Percentiles rank a stretch among this genome's conserved stretches.
Conservation (phyloP, 2,329 filamentous ascomycete species). For the Ophiostoma ulmi region DNA sequence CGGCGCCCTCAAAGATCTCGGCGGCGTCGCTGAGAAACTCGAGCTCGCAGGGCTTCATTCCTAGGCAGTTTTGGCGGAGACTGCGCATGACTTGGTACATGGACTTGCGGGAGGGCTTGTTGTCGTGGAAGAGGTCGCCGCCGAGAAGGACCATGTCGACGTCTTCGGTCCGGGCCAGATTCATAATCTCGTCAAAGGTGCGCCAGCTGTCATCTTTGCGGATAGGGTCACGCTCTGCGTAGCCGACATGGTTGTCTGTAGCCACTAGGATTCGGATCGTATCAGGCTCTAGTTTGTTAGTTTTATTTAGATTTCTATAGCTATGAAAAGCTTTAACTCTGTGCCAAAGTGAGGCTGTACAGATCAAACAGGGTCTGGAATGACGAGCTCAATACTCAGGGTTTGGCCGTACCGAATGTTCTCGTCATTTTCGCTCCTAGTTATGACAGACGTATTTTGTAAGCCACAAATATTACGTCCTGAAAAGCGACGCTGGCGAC, state of each 20-base stretch:
- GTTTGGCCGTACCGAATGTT: not conserved
- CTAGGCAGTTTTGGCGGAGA: slow-evolving; percentile 85
- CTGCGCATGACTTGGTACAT: slow-evolving; percentile 98
- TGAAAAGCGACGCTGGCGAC: not conserved
- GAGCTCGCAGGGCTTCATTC: slow-evolving; percentile 90
- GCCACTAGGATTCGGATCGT: slow-evolving; percentile 91
- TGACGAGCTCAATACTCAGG: not conserved
- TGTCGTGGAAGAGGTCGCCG: slow-evolving; percentile 95
- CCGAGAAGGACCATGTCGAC: slow-evolving; percentile 93
- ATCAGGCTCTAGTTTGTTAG: slow-evolving; percentile 52
- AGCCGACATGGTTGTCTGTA: slow-evolving; percentile 97
- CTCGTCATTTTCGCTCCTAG: not conserved
- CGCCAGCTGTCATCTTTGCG: slow-evolving; percentile 97
- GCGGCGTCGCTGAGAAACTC: slow-evolving; percentile 91
- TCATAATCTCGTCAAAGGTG: slow-evolving; percentile 93
- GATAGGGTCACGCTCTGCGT: slow-evolving; percentile 84
- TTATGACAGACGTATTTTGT: not conserved
- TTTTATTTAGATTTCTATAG: not conserved
- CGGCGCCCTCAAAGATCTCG: slow-evolving; percentile 83
- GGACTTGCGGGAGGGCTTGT: slow-evolving; percentile 90
- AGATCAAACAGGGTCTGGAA: not conserved
- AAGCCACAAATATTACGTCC: not conserved
- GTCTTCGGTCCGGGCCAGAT: slow-evolving; percentile 75
- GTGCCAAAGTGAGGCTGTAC: not conserved
- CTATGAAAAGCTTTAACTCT: not conserved